Base-by-base conservation (phyloP, 768 basidiomycete species). In the Trametes coccinea region DNA sequence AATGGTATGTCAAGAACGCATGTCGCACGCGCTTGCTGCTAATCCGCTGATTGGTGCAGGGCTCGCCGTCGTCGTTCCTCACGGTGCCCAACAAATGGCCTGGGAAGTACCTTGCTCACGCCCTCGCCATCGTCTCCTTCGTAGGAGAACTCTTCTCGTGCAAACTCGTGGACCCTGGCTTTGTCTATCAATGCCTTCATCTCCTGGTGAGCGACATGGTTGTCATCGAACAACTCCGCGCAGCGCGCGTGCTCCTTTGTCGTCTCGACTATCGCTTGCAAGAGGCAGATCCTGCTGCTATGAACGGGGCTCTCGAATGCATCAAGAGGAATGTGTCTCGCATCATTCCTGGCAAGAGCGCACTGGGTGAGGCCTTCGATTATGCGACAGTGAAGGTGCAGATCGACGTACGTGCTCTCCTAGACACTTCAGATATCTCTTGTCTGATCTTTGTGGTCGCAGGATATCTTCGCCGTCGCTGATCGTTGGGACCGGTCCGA, bases 201-300 rank as follows among this genome's bases (percentile, higher is more conserved):
- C 29, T 60, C 41, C 56, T 65, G 2, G 56, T 61, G 41, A 16
- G 16, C 11, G 31, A 58, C 10, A 59, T 56, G 61, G 6, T 11
- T 6, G 41, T 58, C 7, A 61, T 68, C 16, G 67, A 68, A 58
- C 59, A 68, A 31, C 49, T 68, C 6, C 56, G 62, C 22, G 67
- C 60, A 1, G 54, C 56, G 4, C 56, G 60, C 5, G 47, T 53
- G 33, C 60, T 68, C 16, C 6, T 66, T 3, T 53, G 53, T 9
- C 62, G 61, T 34, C 41, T 59, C 2, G 55, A 58, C 46, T 48
- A 31, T 14, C 27, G 30, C 8, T 44, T 62, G 9, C 50, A 17
- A 9, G 46, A 41, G 6, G 48, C 33, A 2, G 46, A 47, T 7
- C 40, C 56, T 5, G n/a, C 22, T 6, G n/a, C 56, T 1, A 55